These are phyloP conservation scores for Suhomyces taliae DNA, from an alignment of 1,139 yeast species.

Conservation along the genomic window DNA sequence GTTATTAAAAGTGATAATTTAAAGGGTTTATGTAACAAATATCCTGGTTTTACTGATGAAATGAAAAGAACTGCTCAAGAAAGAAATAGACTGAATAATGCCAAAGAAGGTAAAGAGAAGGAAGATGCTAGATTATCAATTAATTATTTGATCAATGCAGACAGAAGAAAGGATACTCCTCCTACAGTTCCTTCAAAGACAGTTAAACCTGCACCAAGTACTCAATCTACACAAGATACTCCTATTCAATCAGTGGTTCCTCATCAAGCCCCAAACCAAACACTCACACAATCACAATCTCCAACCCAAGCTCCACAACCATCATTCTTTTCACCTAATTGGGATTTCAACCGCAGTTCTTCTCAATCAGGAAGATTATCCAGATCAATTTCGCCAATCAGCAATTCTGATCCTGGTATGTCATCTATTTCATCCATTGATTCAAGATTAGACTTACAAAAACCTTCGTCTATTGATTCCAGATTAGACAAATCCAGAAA, in stretches of 20 bases:
- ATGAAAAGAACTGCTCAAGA: constrained; percentile 61
- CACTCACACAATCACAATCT: too few relatives aligned
- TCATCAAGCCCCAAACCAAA: too few relatives aligned
- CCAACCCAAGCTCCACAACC: not conserved
- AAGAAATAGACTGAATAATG: constrained; percentile 31
- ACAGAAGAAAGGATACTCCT: constrained; percentile 3
- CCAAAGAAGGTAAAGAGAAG: constrained; percentile 10
- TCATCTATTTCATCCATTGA: constrained; percentile 10
- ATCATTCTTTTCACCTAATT: constrained; percentile 15
- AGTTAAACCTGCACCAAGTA: not conserved
- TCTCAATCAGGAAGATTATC: constrained; percentile 12
- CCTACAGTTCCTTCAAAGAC: not conserved
- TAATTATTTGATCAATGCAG: constrained; percentile 21
- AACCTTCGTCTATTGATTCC: constrained; percentile 6
- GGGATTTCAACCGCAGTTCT: constrained; percentile 13
- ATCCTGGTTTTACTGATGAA: constrained; percentile 58
- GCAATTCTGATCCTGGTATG: constrained; percentile 10
- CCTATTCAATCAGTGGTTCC: too few relatives aligned
- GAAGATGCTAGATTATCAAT: constrained; percentile 19
- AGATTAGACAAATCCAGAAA: constrained; percentile 6
- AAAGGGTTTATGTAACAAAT: constrained; percentile 52
- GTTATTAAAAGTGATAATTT: constrained; percentile 56
- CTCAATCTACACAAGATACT: not conserved
- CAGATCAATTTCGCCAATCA: constrained; percentile 28
- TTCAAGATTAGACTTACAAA: constrained; percentile 5